A percentile compares a stretch with the other conserved stretches of the same genome.
Conservation (phyloP, 495 filamentous ascomycete genomes). For the Chaetomidium leptoderma region DNA sequence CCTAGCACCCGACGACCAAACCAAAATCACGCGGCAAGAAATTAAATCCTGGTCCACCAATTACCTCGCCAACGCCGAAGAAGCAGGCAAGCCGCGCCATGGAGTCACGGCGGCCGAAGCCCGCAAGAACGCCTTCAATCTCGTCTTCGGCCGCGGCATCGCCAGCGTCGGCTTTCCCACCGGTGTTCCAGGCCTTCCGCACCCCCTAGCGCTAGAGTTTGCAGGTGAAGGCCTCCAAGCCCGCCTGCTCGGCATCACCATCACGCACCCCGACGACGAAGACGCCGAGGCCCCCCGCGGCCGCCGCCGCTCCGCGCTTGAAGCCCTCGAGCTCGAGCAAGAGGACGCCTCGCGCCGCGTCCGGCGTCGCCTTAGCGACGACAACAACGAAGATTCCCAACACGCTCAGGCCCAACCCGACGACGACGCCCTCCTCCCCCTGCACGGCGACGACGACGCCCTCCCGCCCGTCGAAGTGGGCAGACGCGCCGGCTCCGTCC, state of each 20-base stretch:
- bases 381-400: slow-evolving; percentile 20
- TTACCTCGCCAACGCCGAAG: slow-evolving; percentile 54
- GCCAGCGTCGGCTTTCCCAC: slow-evolving; percentile 33
- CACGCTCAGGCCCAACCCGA: slow-evolving; percentile 11
- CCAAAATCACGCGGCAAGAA: slow-evolving; percentile 50
- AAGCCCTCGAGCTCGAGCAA: slow-evolving; percentile 26
- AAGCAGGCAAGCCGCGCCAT: slow-evolving; percentile 25
- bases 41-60: slow-evolving; percentile 56
- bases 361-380: slow-evolving; percentile 28
- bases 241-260: slow-evolving; percentile 25
- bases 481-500: slow-evolving; percentile 33
- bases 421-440: slow-evolving; percentile 19
- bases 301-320: slow-evolving; percentile 21
- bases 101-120: slow-evolving; percentile 24
- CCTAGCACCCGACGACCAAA: slow-evolving; percentile 38
- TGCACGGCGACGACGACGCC: slow-evolving; percentile 18
- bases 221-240: slow-evolving; percentile 35
- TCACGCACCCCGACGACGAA: slow-evolving; percentile 17
- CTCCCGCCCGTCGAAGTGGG: slow-evolving; percentile 33
- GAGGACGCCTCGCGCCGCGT: slow-evolving; percentile 28
- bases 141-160: slow-evolving; percentile 46
- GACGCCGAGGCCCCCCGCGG: slow-evolving; percentile 18
- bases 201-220: slow-evolving; percentile 38
- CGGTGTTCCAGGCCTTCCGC: slow-evolving; percentile 25
- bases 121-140: slow-evolving; percentile 45